Conservation (phyloP, 176 grass and related monocot genomes). For the Cocos nucifera region DNA sequence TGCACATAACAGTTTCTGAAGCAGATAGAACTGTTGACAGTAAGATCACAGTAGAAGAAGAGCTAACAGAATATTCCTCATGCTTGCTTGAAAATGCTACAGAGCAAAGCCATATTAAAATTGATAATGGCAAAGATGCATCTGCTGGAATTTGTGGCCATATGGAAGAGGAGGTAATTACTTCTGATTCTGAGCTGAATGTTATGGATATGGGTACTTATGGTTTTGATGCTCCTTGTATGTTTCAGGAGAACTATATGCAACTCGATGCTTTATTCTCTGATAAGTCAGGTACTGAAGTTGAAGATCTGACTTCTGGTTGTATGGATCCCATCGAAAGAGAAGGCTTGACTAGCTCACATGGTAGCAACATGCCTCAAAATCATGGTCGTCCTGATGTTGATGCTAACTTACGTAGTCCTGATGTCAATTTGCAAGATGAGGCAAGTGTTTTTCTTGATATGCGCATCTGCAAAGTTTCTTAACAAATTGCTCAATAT, state of each 20-base stretch:
- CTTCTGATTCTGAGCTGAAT: slow-evolving; percentile 18
- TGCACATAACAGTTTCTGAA: slow-evolving; percentile 18
- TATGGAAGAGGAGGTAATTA: slow-evolving; percentile 22
- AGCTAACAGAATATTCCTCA: slow-evolving; percentile 6
- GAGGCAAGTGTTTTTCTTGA: slow-evolving; percentile 22
- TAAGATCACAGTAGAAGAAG: slow-evolving; percentile 18
- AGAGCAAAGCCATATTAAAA: slow-evolving; percentile 7
- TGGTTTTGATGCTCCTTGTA: slow-evolving; percentile 12
- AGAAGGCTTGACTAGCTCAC: slow-evolving; percentile 12
- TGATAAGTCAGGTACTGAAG: slow-evolving; percentile 12
- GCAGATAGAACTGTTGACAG: slow-evolving; percentile 13
- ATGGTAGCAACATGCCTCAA: slow-evolving; percentile 12
- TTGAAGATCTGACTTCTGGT: slow-evolving; percentile 20
- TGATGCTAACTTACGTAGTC: slow-evolving; percentile 11
- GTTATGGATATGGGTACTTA: background rate
- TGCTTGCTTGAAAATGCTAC: background rate
- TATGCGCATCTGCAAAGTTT: too few species aligned
- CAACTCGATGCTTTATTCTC: slow-evolving; percentile 11
- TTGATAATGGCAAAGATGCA: slow-evolving; percentile 22
- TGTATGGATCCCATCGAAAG: slow-evolving; percentile 14
- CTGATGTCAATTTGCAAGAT: slow-evolving; percentile 20
- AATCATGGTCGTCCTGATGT: background rate
- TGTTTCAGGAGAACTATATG: slow-evolving; percentile 35
- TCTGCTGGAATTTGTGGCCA: slow-evolving; percentile 11
- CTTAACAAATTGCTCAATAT: slow-evolving; percentile 2